These are phyloP conservation scores for Ogataea trehaloabstinens DNA, from an alignment of 805 yeast genomes.

Conservation along the genomic window DNA sequence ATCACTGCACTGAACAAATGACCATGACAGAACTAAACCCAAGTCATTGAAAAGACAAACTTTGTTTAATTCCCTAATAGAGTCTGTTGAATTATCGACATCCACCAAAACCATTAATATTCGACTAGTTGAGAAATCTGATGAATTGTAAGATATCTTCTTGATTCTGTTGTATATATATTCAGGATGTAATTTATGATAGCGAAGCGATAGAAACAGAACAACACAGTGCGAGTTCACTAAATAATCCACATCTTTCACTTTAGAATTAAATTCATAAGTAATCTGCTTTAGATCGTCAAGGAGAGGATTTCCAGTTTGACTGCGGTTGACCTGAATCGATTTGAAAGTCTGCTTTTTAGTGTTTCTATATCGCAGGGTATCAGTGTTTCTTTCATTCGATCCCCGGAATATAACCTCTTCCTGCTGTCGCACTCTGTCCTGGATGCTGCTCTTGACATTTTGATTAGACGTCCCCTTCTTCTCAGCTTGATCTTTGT, in stretches of 20 bases:
- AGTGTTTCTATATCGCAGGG: slow-evolving; percentile 15
- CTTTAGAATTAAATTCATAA: slow-evolving; percentile 50
- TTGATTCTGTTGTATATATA: slow-evolving; percentile 60
- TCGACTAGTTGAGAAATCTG: slow-evolving; percentile 29
- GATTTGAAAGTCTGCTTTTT: slow-evolving; percentile 30
- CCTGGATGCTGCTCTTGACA: slow-evolving; percentile 1
- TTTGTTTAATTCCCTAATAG: slow-evolving; percentile 44
- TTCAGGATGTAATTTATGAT: slow-evolving; percentile 75
- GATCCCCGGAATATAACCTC: slow-evolving; percentile 17
- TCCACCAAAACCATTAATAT: slow-evolving; percentile 64
- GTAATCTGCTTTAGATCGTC: slow-evolving; percentile 50
- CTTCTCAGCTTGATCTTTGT: neutral
- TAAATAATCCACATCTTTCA: slow-evolving; percentile 60
- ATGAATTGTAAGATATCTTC: slow-evolving; percentile 25
- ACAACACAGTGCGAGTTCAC: slow-evolving; percentile 56
- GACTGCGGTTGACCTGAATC: slow-evolving; percentile 60
- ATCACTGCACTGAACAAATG: slow-evolving; percentile 53
- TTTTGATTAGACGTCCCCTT: neutral
- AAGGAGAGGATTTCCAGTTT: slow-evolving; percentile 70
- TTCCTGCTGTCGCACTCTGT: slow-evolving; percentile 4
- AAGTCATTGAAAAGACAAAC: slow-evolving; percentile 49
- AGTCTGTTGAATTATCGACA: slow-evolving; percentile 54
- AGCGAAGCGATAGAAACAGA: slow-evolving; percentile 63
- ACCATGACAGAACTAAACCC: slow-evolving; percentile 51
- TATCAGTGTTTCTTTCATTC: slow-evolving; percentile 15